These are phyloP conservation scores for Diaporthe nobilis DNA, from an alignment of 2,329 filamentous ascomycete species.

Conservation along the genomic window DNA sequence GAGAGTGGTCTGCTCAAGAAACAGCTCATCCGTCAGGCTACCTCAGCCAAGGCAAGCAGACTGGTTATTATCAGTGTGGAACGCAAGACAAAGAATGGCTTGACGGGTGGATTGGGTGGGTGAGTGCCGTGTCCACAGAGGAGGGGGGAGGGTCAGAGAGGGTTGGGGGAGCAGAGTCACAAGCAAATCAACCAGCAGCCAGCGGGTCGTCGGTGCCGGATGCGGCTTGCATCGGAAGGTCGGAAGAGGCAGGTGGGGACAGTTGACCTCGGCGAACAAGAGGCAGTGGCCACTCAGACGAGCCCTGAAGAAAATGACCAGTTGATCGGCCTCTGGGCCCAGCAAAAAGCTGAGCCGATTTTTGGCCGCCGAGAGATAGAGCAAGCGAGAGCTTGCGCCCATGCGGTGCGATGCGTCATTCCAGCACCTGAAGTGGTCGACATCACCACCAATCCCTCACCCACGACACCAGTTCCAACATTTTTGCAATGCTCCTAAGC, in stretches of 20 bases:
- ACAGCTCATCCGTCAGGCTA: not conserved
- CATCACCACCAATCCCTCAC: not conserved
- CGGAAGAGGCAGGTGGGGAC: constrained; percentile 26
- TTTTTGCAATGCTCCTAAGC: not conserved
- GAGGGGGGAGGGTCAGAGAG: not conserved
- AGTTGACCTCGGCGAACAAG: not conserved
- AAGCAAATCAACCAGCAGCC: not conserved
- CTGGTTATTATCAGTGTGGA: not conserved
- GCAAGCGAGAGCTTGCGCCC: not conserved
- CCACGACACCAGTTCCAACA: not conserved
- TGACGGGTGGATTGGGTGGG: not conserved
- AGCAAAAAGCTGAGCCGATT: constrained; percentile 31
- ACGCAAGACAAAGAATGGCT: not conserved
- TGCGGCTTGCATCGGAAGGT: constrained; percentile 28
- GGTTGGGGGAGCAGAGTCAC: constrained; percentile 9
- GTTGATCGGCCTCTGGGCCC: constrained; percentile 21
- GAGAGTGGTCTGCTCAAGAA: not conserved
- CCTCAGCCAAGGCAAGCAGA: not conserved
- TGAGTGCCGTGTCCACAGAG: not conserved
- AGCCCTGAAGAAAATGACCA: constrained; percentile 32
- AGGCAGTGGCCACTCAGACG: constrained; percentile 30
- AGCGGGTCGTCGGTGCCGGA: constrained; percentile 11
- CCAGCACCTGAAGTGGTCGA: constrained; percentile 15
- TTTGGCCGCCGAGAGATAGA: constrained; percentile 1
- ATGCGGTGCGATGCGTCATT: constrained; percentile 30